Conservation (phyloP, 768 basidiomycete species). For the Cyclocybe cylindracea region DNA sequence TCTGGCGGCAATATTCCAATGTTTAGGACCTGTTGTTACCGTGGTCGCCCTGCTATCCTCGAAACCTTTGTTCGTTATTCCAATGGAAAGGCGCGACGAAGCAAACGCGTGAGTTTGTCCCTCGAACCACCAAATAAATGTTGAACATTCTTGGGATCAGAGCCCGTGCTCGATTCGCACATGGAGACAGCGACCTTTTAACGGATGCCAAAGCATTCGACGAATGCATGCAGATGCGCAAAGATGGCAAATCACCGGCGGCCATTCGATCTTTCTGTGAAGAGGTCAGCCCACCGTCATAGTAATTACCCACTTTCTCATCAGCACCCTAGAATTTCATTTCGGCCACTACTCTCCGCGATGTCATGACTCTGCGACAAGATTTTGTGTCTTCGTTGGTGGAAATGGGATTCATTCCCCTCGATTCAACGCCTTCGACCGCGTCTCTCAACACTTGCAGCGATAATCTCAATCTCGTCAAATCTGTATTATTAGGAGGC, state of each 20-base stretch:
- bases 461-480: constrained; percentile 72
- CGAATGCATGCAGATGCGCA: constrained; percentile 52
- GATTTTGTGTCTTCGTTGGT: constrained; percentile 76
- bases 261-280: constrained; percentile 67
- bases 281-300: constrained; percentile 41
- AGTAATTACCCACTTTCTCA: background rate
- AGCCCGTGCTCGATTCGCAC: constrained; percentile 69
- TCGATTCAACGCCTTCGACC: constrained; percentile 43
- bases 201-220: constrained; percentile 81
- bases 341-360: constrained; percentile 68
- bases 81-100: constrained; percentile 83
- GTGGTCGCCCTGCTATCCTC: constrained; percentile 83
- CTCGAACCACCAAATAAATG: background rate
- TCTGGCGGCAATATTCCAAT: constrained; percentile 80
- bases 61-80: constrained; percentile 83
- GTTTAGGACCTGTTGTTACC: constrained; percentile 79
- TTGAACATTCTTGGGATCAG: constrained; percentile 35
- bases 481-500: constrained; percentile 82
- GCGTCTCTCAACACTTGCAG: constrained; percentile 65
- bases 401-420: constrained; percentile 68
- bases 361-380: constrained; percentile 73
- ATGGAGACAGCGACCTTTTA: constrained; percentile 79
- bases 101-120: constrained; percentile 55
- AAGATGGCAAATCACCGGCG: constrained; percentile 47
- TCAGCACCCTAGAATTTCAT: constrained; percentile 71